Conservation (phyloP, 768 basidiomycete genomes). For the Suillus weaverae region DNA sequence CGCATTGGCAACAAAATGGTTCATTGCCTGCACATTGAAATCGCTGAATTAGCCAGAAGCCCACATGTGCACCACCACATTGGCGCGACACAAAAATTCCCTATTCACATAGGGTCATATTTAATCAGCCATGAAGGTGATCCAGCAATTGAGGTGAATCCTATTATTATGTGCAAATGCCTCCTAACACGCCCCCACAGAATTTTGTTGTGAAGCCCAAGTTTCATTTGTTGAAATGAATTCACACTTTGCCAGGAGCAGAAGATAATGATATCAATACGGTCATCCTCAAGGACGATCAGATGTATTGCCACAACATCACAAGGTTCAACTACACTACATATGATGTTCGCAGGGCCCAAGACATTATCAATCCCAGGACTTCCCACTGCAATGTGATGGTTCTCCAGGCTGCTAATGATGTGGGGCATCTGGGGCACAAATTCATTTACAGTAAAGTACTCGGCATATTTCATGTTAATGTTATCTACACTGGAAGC, state of each 20-base stretch:
- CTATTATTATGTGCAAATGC: too few species aligned
- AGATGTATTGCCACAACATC: neutral
- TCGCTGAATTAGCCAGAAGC: too few species aligned
- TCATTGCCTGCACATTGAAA: too few species aligned
- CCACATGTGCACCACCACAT: conserved; percentile 4
- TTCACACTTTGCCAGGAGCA: conserved; percentile 30
- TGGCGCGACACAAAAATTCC: conserved; percentile 9
- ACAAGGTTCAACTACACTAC: conserved; percentile 4
- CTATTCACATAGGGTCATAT: conserved; percentile 17
- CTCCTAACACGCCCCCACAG: neutral
- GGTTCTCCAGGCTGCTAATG: too few species aligned
- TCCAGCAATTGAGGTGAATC: too few species aligned
- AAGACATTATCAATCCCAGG: neutral
- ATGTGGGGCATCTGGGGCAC: too few species aligned
- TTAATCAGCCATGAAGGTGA: neutral
- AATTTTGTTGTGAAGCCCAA: too few species aligned
- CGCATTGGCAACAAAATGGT: too few species aligned
- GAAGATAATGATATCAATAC: conserved; percentile 39
- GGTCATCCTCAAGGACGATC: neutral
- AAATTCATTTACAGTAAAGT: neutral
- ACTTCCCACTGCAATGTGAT: neutral
- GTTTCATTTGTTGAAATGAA: too few species aligned
- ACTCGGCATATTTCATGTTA: conserved; percentile 8
- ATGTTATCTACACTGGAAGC: neutral
- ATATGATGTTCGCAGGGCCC: neutral